Conservation (phyloP, 306 rosid genomes). For the cucumber (Cucumis sativus) region DNA sequence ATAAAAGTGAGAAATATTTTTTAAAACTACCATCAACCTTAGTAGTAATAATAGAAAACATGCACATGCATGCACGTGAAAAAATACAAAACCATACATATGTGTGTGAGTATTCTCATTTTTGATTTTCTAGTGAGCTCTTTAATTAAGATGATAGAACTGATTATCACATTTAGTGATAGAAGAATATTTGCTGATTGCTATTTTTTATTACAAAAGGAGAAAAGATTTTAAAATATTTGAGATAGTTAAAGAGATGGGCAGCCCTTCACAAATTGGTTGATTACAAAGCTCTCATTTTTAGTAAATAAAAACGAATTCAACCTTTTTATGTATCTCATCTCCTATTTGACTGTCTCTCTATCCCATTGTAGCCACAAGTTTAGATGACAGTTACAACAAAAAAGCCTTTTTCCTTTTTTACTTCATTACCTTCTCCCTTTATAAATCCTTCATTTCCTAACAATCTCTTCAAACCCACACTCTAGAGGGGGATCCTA, state of each 20-base stretch:
- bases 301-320: conserved; percentile 4
- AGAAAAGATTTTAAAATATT: too few relatives aligned
- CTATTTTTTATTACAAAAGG: too few relatives aligned
- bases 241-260: neutral
- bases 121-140: too few relatives aligned
- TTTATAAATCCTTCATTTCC: neutral
- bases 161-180: too few relatives aligned
- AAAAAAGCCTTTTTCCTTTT: neutral
- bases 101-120: too few relatives aligned
- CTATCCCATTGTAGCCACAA: conserved; percentile 7
- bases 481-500: conserved; percentile 10
- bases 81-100: too few relatives aligned
- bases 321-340: neutral
- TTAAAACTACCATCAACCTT: too few relatives aligned
- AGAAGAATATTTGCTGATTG: too few relatives aligned
- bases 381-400: conserved; percentile 14
- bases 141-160: too few relatives aligned
- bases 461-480: neutral
- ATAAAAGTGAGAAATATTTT: too few relatives aligned
- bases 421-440: neutral
- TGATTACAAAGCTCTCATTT: conserved; percentile 3
- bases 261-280: neutral
- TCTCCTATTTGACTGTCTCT: conserved; percentile 4
- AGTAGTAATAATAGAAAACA: too few relatives aligned
- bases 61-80: too few relatives aligned